These are phyloP conservation scores for Phyllosticta capitalensis DNA, from an alignment of 2,329 filamentous ascomycete species.

Conservation along the genomic window DNA sequence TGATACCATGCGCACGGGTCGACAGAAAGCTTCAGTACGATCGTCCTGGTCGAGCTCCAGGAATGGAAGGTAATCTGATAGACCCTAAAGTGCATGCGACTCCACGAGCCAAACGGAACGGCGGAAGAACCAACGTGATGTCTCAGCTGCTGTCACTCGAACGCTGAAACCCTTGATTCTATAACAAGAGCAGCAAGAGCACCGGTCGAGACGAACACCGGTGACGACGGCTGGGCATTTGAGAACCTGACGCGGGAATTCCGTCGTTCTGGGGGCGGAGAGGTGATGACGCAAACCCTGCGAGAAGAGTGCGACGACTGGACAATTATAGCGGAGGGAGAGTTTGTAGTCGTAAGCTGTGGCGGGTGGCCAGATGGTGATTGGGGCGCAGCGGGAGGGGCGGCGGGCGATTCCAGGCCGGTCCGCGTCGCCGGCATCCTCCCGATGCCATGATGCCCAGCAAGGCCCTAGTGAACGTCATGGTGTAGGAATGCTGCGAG, in stretches of 20 bases:
- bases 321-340: neutral
- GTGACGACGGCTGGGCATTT: neutral
- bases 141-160: neutral
- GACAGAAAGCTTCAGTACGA: neutral
- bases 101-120: neutral
- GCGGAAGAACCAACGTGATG: neutral
- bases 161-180: neutral
- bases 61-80: neutral
- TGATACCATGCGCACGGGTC: neutral
- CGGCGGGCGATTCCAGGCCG: neutral
- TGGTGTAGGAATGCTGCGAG: no score
- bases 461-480: no score
- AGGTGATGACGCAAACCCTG: neutral
- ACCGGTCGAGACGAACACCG: neutral
- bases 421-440: neutral
- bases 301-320: neutral
- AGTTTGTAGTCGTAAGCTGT: neutral
- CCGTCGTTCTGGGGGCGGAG: neutral
- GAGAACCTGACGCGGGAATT: neutral
- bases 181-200: neutral
- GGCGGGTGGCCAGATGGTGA: neutral
- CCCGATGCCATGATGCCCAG: neutral
- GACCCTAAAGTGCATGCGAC: neutral
- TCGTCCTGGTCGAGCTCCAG: neutral
- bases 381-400: neutral